A percentile compares a stretch with the other conserved stretches of the same genome.
Conservation (phyloP, 768 basidiomycete genomes). For the Cubamyces sp. region DNA sequence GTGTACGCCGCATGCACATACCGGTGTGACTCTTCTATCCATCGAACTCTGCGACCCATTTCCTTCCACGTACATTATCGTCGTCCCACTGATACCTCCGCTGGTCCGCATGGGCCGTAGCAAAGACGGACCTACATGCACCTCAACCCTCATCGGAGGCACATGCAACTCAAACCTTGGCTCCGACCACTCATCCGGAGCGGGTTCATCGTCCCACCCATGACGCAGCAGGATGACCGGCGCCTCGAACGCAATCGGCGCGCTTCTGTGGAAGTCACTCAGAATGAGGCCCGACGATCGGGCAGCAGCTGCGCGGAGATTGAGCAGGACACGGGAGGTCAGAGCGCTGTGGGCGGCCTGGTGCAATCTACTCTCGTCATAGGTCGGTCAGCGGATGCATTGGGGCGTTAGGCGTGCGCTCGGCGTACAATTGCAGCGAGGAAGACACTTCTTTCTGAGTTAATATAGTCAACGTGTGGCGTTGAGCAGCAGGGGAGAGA, state of each 20-base stretch:
- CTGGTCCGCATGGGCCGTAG: no score
- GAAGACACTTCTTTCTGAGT: conserved; percentile 1
- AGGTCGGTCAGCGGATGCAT: no score
- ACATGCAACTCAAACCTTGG: no score
- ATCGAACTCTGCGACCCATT: no score
- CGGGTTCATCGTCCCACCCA: no score
- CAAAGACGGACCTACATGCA: no score
- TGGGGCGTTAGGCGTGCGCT: background rate
- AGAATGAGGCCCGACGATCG: background rate
- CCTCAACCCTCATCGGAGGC: no score
- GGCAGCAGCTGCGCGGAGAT: conserved; percentile 14
- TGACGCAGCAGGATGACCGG: background rate
- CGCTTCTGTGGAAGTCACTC: background rate
- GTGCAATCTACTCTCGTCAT: background rate
- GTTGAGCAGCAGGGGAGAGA: background rate
- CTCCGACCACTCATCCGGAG: no score
- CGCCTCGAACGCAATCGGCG: conserved; percentile 1
- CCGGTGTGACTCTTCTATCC: no score
- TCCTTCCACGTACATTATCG: no score
- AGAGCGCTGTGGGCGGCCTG: conserved; percentile 15
- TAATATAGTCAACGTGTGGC: background rate
- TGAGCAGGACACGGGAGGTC: conserved; percentile 19
- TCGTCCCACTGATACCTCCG: no score
- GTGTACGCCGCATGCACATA: no score
- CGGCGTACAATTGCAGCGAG: background rate